Evolutionary conservation across 495 filamentous ascomycete species (phyloP).

Genomic region (Tricharina praecox): DNA sequence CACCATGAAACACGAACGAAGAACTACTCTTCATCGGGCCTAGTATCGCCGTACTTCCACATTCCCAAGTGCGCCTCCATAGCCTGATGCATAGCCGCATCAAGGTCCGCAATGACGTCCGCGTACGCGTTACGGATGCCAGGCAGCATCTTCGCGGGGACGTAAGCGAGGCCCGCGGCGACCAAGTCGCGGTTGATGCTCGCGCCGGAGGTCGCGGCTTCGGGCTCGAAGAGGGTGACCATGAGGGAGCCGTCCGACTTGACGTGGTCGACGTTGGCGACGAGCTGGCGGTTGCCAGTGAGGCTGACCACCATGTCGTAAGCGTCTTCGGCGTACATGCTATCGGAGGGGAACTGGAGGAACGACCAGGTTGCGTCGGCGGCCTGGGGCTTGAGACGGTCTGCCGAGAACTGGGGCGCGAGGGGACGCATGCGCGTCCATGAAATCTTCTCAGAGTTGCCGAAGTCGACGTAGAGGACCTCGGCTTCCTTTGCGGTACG

Average conservation of each 20-base stretch:
- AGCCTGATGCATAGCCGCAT: slow-evolving; percentile 52
- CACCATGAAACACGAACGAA: neutral
- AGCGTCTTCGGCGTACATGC: slow-evolving; percentile 34
- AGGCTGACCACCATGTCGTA: slow-evolving; percentile 26
- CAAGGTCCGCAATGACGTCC: neutral
- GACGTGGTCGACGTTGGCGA: slow-evolving; percentile 74
- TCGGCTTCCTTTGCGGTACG: slow-evolving; percentile 73
- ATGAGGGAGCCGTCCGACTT: slow-evolving; percentile 60
- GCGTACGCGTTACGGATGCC: neutral
- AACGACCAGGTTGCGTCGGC: slow-evolving; percentile 76
- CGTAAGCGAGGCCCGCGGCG: slow-evolving; percentile 69
- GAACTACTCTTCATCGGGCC: slow-evolving; percentile 46
- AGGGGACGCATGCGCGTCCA: slow-evolving; percentile 71
- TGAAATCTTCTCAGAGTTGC: slow-evolving; percentile 73
- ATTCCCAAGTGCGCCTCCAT: slow-evolving; percentile 64
- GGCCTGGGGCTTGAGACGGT: slow-evolving; percentile 74
- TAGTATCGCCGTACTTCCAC: slow-evolving; percentile 96
- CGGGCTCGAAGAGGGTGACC: slow-evolving; percentile 74
- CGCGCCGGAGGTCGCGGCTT: slow-evolving; percentile 41
- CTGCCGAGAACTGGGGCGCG: slow-evolving; percentile 52
- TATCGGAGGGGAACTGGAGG: slow-evolving; percentile 56
- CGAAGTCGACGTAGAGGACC: slow-evolving; percentile 89
- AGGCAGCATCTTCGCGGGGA: slow-evolving; percentile 68
- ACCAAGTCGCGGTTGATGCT: slow-evolving; percentile 79
- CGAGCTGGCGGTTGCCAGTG: slow-evolving; percentile 49